Conservation (phyloP, 1,284 basidiomycete species). For the Dichomitus squalens region DNA sequence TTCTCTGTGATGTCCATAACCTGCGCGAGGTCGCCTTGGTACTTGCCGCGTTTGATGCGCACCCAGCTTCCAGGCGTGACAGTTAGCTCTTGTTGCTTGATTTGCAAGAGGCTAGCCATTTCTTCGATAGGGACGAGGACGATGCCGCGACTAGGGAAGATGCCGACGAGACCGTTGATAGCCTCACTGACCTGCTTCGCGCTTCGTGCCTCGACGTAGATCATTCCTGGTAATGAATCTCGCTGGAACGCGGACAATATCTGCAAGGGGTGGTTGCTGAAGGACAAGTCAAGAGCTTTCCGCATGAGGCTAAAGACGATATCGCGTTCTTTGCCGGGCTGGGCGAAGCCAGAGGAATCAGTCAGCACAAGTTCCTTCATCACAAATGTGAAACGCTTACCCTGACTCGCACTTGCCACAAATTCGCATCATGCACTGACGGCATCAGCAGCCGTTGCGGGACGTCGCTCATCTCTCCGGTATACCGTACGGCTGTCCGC, state of each 20-base stretch:
- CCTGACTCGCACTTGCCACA: constrained; percentile 97
- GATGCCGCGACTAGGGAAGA: constrained; percentile 83
- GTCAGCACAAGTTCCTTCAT: neutral
- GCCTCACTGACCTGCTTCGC: constrained; percentile 87
- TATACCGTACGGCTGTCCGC: constrained; percentile 71
- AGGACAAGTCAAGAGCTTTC: constrained; percentile 84
- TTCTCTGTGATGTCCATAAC: constrained; percentile 94
- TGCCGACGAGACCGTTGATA: constrained; percentile 88
- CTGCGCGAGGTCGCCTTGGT: constrained; percentile 94
- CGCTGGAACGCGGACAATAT: constrained; percentile 95
- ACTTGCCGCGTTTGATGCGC: constrained; percentile 91
- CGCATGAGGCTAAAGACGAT: constrained; percentile 95
- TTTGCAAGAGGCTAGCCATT: constrained; percentile 96
- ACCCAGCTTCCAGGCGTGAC: constrained; percentile 93
- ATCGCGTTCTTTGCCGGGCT: constrained; percentile 92
- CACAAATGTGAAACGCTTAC: constrained; percentile 43
- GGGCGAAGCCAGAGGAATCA: neutral
- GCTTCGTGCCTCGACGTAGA: constrained; percentile 94
- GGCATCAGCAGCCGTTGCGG: constrained; percentile 98
- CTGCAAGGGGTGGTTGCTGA: constrained; percentile 74
- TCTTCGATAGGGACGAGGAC: constrained; percentile 95
- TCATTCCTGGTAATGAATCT: constrained; percentile 92
- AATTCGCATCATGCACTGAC: constrained; percentile 90
- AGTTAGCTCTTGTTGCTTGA: constrained; percentile 91
- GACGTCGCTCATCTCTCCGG: constrained; percentile 91